Conservation (phyloP, 371 early-diverging fungal genomes). For the Sporodiniella umbellata region DNA sequence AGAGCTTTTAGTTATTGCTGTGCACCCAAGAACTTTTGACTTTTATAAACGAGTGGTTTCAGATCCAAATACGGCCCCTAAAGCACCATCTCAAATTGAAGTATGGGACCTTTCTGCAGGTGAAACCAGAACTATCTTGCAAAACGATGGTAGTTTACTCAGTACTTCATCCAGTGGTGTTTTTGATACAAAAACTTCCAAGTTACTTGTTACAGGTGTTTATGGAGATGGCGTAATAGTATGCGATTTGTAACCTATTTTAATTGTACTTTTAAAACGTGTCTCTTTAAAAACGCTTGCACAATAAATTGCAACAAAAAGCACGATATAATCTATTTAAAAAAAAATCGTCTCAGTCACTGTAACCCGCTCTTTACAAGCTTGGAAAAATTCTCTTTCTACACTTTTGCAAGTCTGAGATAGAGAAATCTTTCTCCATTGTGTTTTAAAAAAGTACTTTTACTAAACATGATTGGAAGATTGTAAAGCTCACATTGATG, state of each 20-base stretch:
- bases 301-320: no score
- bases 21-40: constrained; percentile 31
- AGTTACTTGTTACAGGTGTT: constrained; percentile 31
- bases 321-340: no score
- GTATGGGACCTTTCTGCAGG: constrained; percentile 20
- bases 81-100: constrained; percentile 27
- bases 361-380: no score
- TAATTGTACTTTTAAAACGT: no score
- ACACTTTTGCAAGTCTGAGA: no score
- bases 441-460: no score
- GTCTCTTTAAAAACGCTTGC: no score
- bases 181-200: constrained; percentile 17
- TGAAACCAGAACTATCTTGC: constrained; percentile 19
- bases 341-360: no score
- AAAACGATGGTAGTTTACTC: constrained; percentile 30
- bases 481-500: no score
- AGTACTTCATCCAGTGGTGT: constrained; percentile 25
- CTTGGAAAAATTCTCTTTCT: no score
- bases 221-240: constrained; percentile 29
- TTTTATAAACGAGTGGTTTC: constrained; percentile 6
- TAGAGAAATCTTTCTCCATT: no score
- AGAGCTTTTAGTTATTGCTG: constrained; percentile 23
- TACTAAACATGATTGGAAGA: no score
- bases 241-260: constrained; percentile 9
- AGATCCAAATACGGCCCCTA: not conserved